Conservation (phyloP, 495 filamentous ascomycete genomes). For the Aspergillus cristatus region DNA sequence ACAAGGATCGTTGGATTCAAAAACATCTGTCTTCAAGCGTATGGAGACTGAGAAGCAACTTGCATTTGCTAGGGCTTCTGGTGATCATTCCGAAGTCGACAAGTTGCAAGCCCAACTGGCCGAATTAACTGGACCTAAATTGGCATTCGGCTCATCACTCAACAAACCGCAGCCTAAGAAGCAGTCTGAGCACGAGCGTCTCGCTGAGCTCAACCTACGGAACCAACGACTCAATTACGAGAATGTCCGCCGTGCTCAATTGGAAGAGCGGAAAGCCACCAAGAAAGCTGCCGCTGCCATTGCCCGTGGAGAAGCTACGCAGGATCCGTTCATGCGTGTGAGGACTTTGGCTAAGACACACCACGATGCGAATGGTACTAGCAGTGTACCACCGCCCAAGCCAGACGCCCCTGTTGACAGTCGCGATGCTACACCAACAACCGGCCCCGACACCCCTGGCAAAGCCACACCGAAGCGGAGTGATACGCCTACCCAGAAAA, state of each 20-base stretch:
- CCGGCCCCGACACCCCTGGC: conserved; percentile 17
- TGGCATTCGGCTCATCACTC: conserved; percentile 58
- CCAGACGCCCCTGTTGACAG: conserved; percentile 24
- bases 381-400: conserved; percentile 11
- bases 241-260: conserved; percentile 73
- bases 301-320: conserved; percentile 41
- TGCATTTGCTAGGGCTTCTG: conserved; percentile 52
- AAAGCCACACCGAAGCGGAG: conserved; percentile 22
- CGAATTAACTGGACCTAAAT: conserved; percentile 54
- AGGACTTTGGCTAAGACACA: conserved; percentile 53
- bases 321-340: conserved; percentile 53
- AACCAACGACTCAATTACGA: conserved; percentile 75
- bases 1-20: conserved; percentile 51
- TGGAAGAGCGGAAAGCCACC: conserved; percentile 62
- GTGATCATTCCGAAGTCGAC: conserved; percentile 51
- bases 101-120: conserved; percentile 59
- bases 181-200: conserved; percentile 58
- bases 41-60: conserved; percentile 50
- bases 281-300: conserved; percentile 48
- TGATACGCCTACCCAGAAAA: conserved; percentile 42
- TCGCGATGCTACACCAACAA: conserved; percentile 38
- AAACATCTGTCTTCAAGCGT: conserved; percentile 54
- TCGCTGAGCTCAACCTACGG: conserved; percentile 64
- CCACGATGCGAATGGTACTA: conserved; percentile 42
- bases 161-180: conserved; percentile 33